Percentiles rank a stretch among this genome's conserved stretches.
Conservation (phyloP, 106 monocot species). For the Allium sativum region DNA sequence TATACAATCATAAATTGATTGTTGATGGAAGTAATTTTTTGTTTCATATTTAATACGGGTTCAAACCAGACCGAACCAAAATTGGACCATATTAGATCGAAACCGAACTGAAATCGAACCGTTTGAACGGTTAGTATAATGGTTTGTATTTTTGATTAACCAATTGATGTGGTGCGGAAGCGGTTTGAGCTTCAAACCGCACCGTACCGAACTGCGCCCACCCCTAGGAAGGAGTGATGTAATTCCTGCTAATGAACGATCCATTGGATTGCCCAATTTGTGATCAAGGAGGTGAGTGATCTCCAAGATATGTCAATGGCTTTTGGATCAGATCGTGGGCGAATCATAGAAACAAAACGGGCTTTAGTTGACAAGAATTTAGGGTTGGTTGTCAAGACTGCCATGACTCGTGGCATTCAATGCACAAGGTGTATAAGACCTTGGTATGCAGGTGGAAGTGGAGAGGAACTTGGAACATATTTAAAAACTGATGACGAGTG, state of each 20-base stretch:
- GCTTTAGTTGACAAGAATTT: slow-evolving; percentile 98
- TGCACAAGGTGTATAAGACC: slow-evolving; percentile 99
- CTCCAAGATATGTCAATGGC: slow-evolving; percentile 99
- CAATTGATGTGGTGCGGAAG: too few species aligned
- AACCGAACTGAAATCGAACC: too few species aligned
- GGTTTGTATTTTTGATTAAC: too few species aligned
- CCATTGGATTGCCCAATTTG: slow-evolving; percentile 98
- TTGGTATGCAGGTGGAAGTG: slow-evolving; percentile 98
- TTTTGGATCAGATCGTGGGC: slow-evolving; percentile 88
- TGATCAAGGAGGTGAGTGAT: slow-evolving; percentile 97
- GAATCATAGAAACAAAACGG: slow-evolving; percentile 97
- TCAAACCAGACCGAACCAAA: too few species aligned
- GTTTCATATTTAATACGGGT: too few species aligned
- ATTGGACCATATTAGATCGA: too few species aligned
- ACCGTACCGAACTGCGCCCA: too few species aligned
- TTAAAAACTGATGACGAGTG: slow-evolving; percentile 99
- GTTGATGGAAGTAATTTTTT: too few species aligned
- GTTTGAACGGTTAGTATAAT: too few species aligned
- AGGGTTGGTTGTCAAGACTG: slow-evolving; percentile 92
- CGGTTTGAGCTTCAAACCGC: too few species aligned
- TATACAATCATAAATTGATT: too few species aligned
- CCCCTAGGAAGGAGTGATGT: slow-evolving; percentile 99
- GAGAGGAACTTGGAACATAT: slow-evolving; percentile 99
- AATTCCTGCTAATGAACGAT: slow-evolving; percentile 97
- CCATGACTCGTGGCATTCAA: slow-evolving; percentile 98